A percentile compares a stretch with the other conserved stretches of the same genome.
Conservation (phyloP, 78 protist species). For the Dictyostelium brefeldianum region DNA sequence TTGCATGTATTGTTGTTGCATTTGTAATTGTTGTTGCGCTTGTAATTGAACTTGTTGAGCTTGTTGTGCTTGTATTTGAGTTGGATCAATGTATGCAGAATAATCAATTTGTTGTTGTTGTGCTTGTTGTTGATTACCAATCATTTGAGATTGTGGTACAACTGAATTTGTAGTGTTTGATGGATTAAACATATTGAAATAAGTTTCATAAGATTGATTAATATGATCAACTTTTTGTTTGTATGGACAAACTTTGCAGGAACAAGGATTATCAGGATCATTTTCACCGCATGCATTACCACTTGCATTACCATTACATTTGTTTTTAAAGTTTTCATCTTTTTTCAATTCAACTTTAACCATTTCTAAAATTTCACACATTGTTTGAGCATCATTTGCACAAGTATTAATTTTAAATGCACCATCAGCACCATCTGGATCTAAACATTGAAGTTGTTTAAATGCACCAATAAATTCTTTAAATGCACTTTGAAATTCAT, state of each 20-base stretch:
- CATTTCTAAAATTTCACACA: constrained; percentile 75
- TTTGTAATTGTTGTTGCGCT: constrained; percentile 27
- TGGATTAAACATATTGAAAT: constrained; percentile 43
- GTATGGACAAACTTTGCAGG: constrained; percentile 39
- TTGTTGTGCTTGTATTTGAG: constrained; percentile 34
- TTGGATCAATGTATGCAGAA: neutral
- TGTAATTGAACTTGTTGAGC: constrained; percentile 37
- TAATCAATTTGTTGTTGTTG: neutral
- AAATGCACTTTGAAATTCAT: constrained; percentile 74
- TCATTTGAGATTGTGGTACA: constrained; percentile 38
- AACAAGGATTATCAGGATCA: constrained; percentile 8
- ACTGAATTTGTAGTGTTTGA: constrained; percentile 23
- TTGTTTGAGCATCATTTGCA: constrained; percentile 74
- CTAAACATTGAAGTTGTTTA: constrained; percentile 66
- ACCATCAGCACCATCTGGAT: constrained; percentile 80
- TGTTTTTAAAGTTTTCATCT: constrained; percentile 43
- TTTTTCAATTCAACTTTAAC: constrained; percentile 62
- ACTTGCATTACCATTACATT: neutral
- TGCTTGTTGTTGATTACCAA: neutral
- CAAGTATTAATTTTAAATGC: constrained; percentile 72
- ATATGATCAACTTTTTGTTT: constrained; percentile 57
- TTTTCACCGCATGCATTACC: constrained; percentile 5
- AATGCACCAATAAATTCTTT: constrained; percentile 70
- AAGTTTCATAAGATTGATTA: constrained; percentile 56
- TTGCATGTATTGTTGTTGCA: constrained; percentile 25